Evolutionary conservation across 2,329 filamentous ascomycete genomes (phyloP), one percentile per base, ranked within the genome.

Genomic region (Penicillium sp.): DNA sequence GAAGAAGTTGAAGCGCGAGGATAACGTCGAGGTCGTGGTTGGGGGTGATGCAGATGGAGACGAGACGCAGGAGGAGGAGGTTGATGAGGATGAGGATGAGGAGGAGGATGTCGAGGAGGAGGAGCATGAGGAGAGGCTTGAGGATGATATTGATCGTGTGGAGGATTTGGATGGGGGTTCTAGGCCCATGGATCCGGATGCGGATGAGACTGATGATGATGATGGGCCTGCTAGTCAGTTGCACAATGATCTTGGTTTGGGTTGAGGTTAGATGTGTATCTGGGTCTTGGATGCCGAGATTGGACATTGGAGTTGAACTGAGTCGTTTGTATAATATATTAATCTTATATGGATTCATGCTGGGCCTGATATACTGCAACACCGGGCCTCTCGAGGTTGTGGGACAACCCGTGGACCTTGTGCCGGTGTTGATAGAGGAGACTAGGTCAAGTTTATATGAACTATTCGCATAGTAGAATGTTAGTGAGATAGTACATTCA

Each of bases 101-200:
- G 56, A 54, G 7, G 57, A 56, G 7, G 50, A 58, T 10, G 58
- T 62, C 6, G 50, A 56, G 11, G 54, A 50, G 43, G 56, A 55
- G 20, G 55, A 60, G 16, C 55, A 54, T 4, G 51, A 59, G 11
- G 47, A 54, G 38, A 31, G 51, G 29, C 55, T 52, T 2, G 64
- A 67, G 14, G 59, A 69, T 6, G 67, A 71, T 56, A 59, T 64
- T 44, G 63, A 68, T 54, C 63, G 61, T 3, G 65, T 69, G 6
- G 67, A 69, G 49, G 68, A 69, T 51, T 41, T 65, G 48, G 69
- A 69, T 58, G 56, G 51, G 10, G 57, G 59, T 40, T 44, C 55
- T 35, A 49, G 58, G 22, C 52, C 49, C 7, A 56, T 46, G 44
- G 63, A 67, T 48, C 64, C 65, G 22, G 63, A 67, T 56, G 63